Base-by-base conservation (phyloP, 2,329 filamentous ascomycete species). In the Zasmidium cellare region DNA sequence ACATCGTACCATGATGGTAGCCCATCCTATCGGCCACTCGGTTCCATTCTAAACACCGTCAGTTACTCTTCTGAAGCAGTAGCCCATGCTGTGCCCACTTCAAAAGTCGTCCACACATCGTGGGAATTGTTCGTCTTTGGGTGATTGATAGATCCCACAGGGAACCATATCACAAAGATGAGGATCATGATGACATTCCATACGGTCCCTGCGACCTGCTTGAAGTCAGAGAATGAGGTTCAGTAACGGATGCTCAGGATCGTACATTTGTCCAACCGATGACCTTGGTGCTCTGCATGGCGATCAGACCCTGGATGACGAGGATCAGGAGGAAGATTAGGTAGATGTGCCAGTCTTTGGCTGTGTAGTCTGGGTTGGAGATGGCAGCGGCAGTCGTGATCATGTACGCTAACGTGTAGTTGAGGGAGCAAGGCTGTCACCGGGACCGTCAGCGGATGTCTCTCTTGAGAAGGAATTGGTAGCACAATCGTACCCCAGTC, bases 151-250 rank as follows among this genome's bases (percentile, higher is more conserved):
- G 67, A 68, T 16, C 69, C 69, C 31, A 68, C 65, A 69, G 16
- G 68, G 66, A 57, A 76, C 78, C 28, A 73, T 18, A 74, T 70
- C 46, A 75, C 53, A 56, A 75, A 74, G 14, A 74, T 66, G 9
- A 74, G 31, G 16, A 74, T 53, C 7, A 72, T 60, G 11, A 71
- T 20, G 2, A 74, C 19, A 51, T 75, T 75, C 51, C 63, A 67
- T 16, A 70, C 53, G 6, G 66, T 69, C 11, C 68, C 68, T 31
- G 70, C 54, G 25, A 65, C 35, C 35, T 41, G 16, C 7, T 9
- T 18, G 5, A 5, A 16, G 35, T 41, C 7, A 41, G 35, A 3
- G 5, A n/a, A 28, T 28, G 5, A 16, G 16, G 16, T 41, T 3
- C 35, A 41, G 16, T 3, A 9, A 14, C n/a, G 7, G 35, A 41